Evolutionary conservation across 176 grass and related monocot genomes (phyloP), one percentile per base, ranked within the genome.

Genomic region (Alopecurus myosuroides): DNA sequence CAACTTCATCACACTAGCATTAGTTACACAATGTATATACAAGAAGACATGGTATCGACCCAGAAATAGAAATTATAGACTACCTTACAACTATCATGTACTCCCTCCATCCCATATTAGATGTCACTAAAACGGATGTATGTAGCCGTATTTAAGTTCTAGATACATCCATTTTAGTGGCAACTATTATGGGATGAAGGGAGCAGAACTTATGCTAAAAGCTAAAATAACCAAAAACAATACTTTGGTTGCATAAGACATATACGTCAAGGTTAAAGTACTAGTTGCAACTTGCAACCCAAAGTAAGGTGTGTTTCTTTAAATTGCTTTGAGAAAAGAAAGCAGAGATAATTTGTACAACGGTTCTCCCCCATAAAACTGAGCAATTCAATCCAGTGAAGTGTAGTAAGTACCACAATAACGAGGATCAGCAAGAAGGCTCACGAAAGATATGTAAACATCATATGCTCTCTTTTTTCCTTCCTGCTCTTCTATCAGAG

Each of bases 361-460:
- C 3, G 61, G 31, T 70, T 55, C 53, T 19, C 40, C 79, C 13
- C 18, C 40, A 82, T 35, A 49, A 78, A 82, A 35, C 31, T 44
- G 11, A 76, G 81, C 11, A 69, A 6, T 17, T 70, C 0, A 18
- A 82, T 82, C 9, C 25, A 64, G 30, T 86, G 18, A 77, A 80
- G 78, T 80, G 36, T 41, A 80, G 87, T 39, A 81, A 77, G 65
- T 94, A 95, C 96, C 96, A 81, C 93, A 93, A 70, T 92, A 98
- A 45, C 91, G 93, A 53, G 91, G 91, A 92, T 98, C 96, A 50
- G 89, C 96, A 74, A 98, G 96, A 85, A 98, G 96, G 68, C 78
- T 41, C 53, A 98, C 96, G 63, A 98, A 98, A 71, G 96, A 98
- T 85, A 98, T 95, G 83, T 94, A 87, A 65, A 88, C 89, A 87